phyloP scores from a whole-genome alignment of 352 stramenopile genomes.

The Globisporangium orthogonon region DNA sequence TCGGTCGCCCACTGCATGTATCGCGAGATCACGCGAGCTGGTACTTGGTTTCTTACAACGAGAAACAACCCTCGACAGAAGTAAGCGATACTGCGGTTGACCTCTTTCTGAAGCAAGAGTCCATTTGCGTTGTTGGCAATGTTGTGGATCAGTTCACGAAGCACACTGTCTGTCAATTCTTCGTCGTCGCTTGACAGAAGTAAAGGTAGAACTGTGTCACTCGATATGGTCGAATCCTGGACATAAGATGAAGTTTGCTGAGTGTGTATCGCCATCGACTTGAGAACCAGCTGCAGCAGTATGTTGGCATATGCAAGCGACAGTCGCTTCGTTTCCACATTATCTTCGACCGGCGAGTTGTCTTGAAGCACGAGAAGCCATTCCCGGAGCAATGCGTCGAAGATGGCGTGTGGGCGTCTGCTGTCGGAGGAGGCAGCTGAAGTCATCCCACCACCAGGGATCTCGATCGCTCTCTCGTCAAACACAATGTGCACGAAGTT shows the following conservation, averaged over 20 bases:
- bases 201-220: constrained; percentile 3
- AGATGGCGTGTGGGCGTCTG: constrained; percentile 18
- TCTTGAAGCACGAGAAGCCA: constrained; percentile 53
- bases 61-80: constrained; percentile 59
- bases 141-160: constrained; percentile 32
- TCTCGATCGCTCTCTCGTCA: constrained; percentile 32
- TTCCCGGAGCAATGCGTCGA: constrained; percentile 36
- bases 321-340: constrained; percentile 29
- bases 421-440: background rate
- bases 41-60: constrained; percentile 34
- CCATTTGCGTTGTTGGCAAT: constrained; percentile 27
- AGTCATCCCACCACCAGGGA: background rate
- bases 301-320: constrained; percentile 47
- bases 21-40: constrained; percentile 31
- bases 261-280: constrained; percentile 50
- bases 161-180: constrained; percentile 33
- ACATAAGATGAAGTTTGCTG: background rate
- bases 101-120: constrained; percentile 49
- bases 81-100: constrained; percentile 51
- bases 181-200: constrained; percentile 22
- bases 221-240: background rate
- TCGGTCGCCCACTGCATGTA: constrained; percentile 38
- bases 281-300: constrained; percentile 58
- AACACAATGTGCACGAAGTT: constrained; percentile 50
- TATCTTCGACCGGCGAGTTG: constrained; percentile 29